Evolutionary conservation across 768 basidiomycete genomes (phyloP).

Genomic region (Cubamyces lactineus): DNA sequence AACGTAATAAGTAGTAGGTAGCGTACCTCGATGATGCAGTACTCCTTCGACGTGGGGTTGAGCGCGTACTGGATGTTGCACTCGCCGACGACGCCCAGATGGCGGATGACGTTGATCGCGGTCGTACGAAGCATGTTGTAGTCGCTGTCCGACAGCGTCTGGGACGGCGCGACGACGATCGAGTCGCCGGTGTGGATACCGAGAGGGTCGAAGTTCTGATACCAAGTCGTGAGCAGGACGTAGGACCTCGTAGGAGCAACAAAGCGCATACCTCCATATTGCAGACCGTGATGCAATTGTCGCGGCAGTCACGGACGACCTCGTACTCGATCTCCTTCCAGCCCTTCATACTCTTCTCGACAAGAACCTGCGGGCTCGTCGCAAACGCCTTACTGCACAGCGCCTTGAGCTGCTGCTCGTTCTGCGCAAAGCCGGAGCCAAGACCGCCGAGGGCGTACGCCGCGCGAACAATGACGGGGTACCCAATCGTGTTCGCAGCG

Average conservation of each 20-base stretch:
- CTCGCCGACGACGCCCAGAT: conserved; percentile 96
- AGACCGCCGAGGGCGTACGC: conserved; percentile 96
- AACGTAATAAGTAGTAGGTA: background rate
- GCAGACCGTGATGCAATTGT: conserved; percentile 99
- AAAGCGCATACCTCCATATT: conserved; percentile 93
- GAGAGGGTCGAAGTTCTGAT: conserved; percentile 96
- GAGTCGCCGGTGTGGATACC: conserved; percentile 99
- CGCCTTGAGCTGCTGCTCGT: conserved; percentile 85
- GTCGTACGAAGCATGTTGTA: conserved; percentile 99
- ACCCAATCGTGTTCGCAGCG: conserved; percentile 86
- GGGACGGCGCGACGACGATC: conserved; percentile 96
- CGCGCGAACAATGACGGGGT: conserved; percentile 94
- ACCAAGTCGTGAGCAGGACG: conserved; percentile 1
- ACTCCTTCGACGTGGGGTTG: conserved; percentile 92
- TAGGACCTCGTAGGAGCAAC: background rate
- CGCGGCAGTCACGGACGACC: conserved; percentile 94
- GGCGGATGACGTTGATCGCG: conserved; percentile 98
- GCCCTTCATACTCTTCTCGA: conserved; percentile 99
- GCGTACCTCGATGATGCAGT: conserved; percentile 94
- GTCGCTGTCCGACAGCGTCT: conserved; percentile 98
- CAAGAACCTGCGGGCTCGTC: conserved; percentile 96
- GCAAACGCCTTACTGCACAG: conserved; percentile 96
- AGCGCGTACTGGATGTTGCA: conserved; percentile 99
- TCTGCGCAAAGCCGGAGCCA: conserved; percentile 94
- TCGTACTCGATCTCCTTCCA: conserved; percentile 99